Evolutionary conservation across 2,329 filamentous ascomycete species (phyloP).

Genomic region (Paecilomyces niveus): DNA sequence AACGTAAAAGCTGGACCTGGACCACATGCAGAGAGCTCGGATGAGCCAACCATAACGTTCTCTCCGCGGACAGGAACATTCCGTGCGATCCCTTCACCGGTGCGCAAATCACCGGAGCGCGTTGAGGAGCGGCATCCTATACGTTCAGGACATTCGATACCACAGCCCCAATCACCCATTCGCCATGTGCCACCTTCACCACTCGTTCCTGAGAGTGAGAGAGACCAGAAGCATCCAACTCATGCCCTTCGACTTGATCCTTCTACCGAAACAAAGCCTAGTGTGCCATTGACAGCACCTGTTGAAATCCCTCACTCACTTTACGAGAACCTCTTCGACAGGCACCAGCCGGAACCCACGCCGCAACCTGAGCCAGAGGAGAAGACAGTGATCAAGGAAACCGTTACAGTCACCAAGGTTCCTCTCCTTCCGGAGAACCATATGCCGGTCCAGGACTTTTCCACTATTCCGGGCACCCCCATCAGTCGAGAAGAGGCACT

Average conservation of each 20-base stretch:
- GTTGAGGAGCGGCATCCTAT: slow-evolving; percentile 11
- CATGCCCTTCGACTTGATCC: not conserved
- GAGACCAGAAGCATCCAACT: not conserved
- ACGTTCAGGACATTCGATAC: not conserved
- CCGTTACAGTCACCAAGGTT: slow-evolving; percentile 21
- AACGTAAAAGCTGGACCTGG: slow-evolving; percentile 1
- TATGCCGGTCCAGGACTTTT: slow-evolving; percentile 13
- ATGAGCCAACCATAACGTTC: slow-evolving; percentile 35
- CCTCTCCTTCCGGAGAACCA: slow-evolving; percentile 23
- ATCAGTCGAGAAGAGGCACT: slow-evolving; percentile 42
- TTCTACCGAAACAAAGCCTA: not conserved
- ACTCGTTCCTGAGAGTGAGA: not conserved
- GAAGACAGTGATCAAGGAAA: slow-evolving; percentile 9
- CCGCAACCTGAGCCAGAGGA: not conserved
- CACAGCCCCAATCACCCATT: not conserved
- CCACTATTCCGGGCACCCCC: slow-evolving; percentile 33
- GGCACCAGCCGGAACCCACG: not conserved
- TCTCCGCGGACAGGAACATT: slow-evolving; percentile 40
- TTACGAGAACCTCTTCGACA: not conserved
- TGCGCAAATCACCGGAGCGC: slow-evolving; percentile 20
- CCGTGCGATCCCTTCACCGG: slow-evolving; percentile 30
- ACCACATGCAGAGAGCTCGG: slow-evolving; percentile 11
- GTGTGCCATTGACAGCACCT: not conserved
- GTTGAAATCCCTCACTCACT: not conserved
- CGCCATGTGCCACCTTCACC: not conserved